Evolutionary conservation across 176 grass and related monocot genomes (phyloP).

Genomic region (Alopecurus myosuroides): DNA sequence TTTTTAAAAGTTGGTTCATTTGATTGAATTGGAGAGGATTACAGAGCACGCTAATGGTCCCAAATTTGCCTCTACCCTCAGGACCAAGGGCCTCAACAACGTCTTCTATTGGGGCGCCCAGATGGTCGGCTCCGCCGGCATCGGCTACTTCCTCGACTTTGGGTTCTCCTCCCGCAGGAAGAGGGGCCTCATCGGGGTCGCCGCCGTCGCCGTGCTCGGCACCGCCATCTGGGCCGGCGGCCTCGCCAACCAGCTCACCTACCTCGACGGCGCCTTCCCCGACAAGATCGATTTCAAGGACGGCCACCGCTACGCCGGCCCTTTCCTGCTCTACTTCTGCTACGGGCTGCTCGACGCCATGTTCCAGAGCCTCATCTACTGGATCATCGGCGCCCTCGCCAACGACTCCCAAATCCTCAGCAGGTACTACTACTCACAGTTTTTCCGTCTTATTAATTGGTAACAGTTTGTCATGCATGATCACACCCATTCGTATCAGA

Average conservation of each 20-base stretch:
- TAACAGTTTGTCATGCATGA: not conserved
- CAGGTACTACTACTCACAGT: slow-evolving; percentile 32
- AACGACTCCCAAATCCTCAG: slow-evolving; percentile 77
- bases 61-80: too few relatives aligned
- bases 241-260: slow-evolving; percentile 56
- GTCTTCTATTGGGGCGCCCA: slow-evolving; percentile 98
- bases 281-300: slow-evolving; percentile 71
- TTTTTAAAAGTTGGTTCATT: too few relatives aligned
- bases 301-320: slow-evolving; percentile 21
- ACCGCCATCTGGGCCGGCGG: slow-evolving; percentile 89
- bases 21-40: too few relatives aligned
- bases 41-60: too few relatives aligned
- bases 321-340: slow-evolving; percentile 88
- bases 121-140: slow-evolving; percentile 67
- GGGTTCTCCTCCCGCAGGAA: slow-evolving; percentile 59
- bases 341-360: slow-evolving; percentile 89
- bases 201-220: slow-evolving; percentile 44
- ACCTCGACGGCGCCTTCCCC: not conserved
- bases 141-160: slow-evolving; percentile 83
- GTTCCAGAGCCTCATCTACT: slow-evolving; percentile 97
- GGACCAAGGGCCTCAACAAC: slow-evolving; percentile 87
- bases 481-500: not conserved
- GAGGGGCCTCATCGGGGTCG: slow-evolving; percentile 44
- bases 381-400: slow-evolving; percentile 75
- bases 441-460: too few relatives aligned